Evolutionary conservation across 139 green algal species (phyloP), one percentile per base, ranked within the genome.

Genomic region (Chlamydomonas schloesseri): DNA sequence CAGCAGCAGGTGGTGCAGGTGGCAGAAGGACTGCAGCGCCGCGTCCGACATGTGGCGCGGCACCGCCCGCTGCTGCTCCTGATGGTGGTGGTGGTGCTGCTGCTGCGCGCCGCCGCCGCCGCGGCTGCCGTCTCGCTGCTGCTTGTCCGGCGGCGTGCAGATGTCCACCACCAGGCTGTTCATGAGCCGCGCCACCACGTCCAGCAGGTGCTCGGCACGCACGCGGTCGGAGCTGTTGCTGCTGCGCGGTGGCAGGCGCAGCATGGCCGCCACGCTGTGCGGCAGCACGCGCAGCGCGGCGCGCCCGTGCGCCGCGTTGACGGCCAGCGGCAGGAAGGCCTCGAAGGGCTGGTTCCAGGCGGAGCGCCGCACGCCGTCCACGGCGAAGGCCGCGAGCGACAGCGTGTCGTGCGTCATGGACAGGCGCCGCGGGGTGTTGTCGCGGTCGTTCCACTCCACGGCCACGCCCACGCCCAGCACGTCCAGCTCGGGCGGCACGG

Each of bases 111-210:
- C n/a, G n/a, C n/a, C n/a, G 14, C 53, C 14, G 13, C 53, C 13
- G 15, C 53, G 53, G 53, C 53, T 15, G 21, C 21, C 58, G 28
- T 10, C 58, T 5, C 5, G 68, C 68, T 33, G 34, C 82, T 68
- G 82, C 62, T 21, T 71, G 31, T 58, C 67, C 73, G 72, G 88
- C 47, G 81, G 88, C 80, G 65, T 90, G 87, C 36, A 90, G 73
- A 90, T 42, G 58, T 90, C 86, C 47, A 90, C 87, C 65, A 88
- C 81, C 65, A 90, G 65, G 68, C 80, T 86, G 34, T 90, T 90
- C 65, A 90, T 84, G 18, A 83, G 58, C 73, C 64, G 53, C 26
- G 71, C 73, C 57, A 90, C 15, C 15, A 90, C 73, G 8, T 55
- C 64, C 9, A 90, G 64, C 81, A 90, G 33, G 14, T 31, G 2